Percentiles rank a stretch among this genome's conserved stretches.
Conservation (phyloP, 345 rosid species). For the Cardiospermum halicacabum region DNA sequence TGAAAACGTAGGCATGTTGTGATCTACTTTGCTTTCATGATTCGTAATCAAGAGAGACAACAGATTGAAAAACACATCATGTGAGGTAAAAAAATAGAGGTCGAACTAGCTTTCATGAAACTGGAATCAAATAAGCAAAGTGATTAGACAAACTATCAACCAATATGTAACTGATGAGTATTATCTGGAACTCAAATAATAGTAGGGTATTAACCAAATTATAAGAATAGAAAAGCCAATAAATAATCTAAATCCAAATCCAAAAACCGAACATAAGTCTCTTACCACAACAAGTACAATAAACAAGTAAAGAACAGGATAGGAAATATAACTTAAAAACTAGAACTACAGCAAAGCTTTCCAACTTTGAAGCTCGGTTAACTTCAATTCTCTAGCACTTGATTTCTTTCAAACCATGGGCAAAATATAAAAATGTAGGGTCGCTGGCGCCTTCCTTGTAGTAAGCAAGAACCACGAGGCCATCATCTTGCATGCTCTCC, state of each 20-base stretch:
- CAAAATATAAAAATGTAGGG: slow-evolving; percentile 93
- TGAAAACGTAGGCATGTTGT: too few relatives aligned
- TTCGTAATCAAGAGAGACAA: not conserved
- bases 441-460: slow-evolving; percentile 91
- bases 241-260: slow-evolving; percentile 3
- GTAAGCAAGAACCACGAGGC: slow-evolving; percentile 74
- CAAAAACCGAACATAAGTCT: too few relatives aligned
- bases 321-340: slow-evolving; percentile 5
- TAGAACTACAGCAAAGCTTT: slow-evolving; percentile 22
- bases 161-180: not conserved
- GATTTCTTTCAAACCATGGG: slow-evolving; percentile 81
- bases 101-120: too few relatives aligned
- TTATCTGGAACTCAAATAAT: not conserved
- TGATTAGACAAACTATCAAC: too few relatives aligned
- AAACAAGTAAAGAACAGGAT: not conserved
- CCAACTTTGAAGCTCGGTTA: slow-evolving; percentile 3
- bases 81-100: too few relatives aligned
- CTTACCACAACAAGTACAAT: slow-evolving; percentile 5
- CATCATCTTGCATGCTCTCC: slow-evolving; percentile 86
- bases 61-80: too few relatives aligned
- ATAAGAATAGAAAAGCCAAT: not conserved
- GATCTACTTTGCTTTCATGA: not conserved
- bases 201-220: not conserved
- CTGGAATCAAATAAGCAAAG: too few relatives aligned
- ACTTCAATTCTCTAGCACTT: slow-evolving; percentile 56